These are phyloP conservation scores for Fusarium vanettenii DNA, from an alignment of 2,329 filamentous ascomycete species.

Conservation along the genomic window DNA sequence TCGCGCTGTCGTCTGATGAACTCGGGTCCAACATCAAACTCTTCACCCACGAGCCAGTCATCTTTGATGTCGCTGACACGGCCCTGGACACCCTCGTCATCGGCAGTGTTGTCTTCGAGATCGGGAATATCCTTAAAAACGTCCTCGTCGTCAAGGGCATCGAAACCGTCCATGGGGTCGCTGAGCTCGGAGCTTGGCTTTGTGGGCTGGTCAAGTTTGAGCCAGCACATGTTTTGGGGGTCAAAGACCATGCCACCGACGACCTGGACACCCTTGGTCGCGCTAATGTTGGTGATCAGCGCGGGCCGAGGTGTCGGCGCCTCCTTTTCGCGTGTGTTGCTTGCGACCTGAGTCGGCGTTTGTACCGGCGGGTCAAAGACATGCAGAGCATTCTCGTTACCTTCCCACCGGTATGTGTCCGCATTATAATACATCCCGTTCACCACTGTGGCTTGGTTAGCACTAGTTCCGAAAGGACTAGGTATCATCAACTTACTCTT, in stretches of 20 bases:
- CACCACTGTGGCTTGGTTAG: conserved; percentile 68
- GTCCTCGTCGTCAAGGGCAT: conserved; percentile 86
- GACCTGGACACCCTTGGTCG: conserved; percentile 88
- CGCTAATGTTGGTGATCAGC: conserved; percentile 90
- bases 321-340: conserved; percentile 67
- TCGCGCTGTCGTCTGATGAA: conserved; percentile 90
- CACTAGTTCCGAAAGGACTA: background rate
- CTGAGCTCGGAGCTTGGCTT: conserved; percentile 60
- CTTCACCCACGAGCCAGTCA: conserved; percentile 90
- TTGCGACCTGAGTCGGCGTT: conserved; percentile 61
- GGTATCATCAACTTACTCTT: conserved; percentile 72
- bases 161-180: conserved; percentile 72
- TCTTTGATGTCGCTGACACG: conserved; percentile 74
- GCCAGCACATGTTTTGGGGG: conserved; percentile 96
- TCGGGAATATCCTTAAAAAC: conserved; percentile 96
- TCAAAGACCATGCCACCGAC: conserved; percentile 99
- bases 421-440: conserved; percentile 99
- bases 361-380: conserved; percentile 77
- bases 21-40: conserved; percentile 96
- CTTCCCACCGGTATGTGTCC: conserved; percentile 88
- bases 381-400: conserved; percentile 87
- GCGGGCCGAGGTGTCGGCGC: conserved; percentile 74
- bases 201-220: conserved; percentile 75
- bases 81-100: conserved; percentile 60
- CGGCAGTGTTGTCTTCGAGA: conserved; percentile 75